Conservation (phyloP, 306 rosid species). For the Hippophae gyantsensis region DNA sequence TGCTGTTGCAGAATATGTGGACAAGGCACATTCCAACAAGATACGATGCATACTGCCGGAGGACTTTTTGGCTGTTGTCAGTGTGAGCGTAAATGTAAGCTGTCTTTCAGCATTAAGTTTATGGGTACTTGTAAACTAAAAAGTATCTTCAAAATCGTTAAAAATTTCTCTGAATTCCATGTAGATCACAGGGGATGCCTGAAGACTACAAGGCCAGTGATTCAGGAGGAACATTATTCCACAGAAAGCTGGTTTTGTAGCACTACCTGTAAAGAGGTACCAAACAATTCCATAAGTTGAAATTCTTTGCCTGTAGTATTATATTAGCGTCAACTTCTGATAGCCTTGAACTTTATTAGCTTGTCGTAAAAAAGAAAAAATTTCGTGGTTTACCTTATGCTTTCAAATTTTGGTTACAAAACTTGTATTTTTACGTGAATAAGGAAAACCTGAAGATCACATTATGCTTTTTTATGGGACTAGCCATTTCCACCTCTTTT, state of each 20-base stretch:
- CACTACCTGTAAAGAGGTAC: slow-evolving; percentile 55
- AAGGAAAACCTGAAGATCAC: no score
- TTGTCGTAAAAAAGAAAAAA: neutral
- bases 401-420: neutral
- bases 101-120: neutral
- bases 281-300: neutral
- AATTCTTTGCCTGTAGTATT: neutral
- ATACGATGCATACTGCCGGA: slow-evolving; percentile 17
- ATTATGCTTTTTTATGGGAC: no score
- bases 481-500: no score
- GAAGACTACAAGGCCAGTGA: slow-evolving; percentile 14
- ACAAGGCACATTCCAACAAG: slow-evolving; percentile 28
- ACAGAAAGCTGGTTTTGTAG: slow-evolving; percentile 51
- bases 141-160: slow-evolving; percentile 5
- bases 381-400: neutral
- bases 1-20: slow-evolving; percentile 68
- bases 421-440: neutral
- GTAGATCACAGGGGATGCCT: slow-evolving; percentile 66
- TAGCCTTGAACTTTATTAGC: neutral
- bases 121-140: neutral
- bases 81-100: slow-evolving; percentile 69
- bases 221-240: slow-evolving; percentile 20
- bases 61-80: slow-evolving; percentile 49
- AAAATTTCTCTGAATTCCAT: slow-evolving; percentile 18
- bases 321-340: neutral